A percentile compares a stretch with the other conserved stretches of the same genome.
These are phyloP conservation scores for Botryotinia narcissicola DNA, from an alignment of 2,329 filamentous ascomycete species.

Conservation along the genomic window DNA sequence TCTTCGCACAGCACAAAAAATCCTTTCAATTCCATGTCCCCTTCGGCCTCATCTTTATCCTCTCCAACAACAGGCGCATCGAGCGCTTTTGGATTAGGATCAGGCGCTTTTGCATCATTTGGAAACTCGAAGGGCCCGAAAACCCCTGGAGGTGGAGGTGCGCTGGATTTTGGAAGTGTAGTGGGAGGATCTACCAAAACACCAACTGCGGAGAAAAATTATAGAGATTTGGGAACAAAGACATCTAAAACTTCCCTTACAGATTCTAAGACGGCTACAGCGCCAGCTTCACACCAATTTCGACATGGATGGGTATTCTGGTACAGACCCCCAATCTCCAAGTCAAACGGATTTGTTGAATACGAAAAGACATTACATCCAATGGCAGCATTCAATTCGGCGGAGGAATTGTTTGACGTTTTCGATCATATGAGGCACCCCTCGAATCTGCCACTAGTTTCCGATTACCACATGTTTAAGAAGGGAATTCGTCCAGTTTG, in stretches of 20 bases:
- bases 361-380: conserved; percentile 96
- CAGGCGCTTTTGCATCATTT: conserved; percentile 95
- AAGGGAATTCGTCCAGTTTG: conserved; percentile 95
- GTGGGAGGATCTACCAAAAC: conserved; percentile 47
- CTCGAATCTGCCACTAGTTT: conserved; percentile 83
- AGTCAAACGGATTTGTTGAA: conserved; percentile 81
- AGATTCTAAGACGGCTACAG: conserved; percentile 45
- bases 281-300: conserved; percentile 57
- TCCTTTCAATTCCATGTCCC: conserved; percentile 62
- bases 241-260: conserved; percentile 42
- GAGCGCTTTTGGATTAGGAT: conserved; percentile 89
- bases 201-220: conserved; percentile 61
- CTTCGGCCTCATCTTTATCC: conserved; percentile 17
- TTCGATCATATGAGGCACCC: conserved; percentile 89
- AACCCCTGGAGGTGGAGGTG: conserved; percentile 72
- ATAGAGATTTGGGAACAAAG: conserved; percentile 46
- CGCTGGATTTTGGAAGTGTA: conserved; percentile 72
- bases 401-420: conserved; percentile 87
- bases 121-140: conserved; percentile 86
- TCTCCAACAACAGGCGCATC: conserved; percentile 58
- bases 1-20: conserved; percentile 73
- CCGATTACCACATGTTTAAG: conserved; percentile 97
- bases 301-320: conserved; percentile 94
- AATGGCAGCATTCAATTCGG: conserved; percentile 76
- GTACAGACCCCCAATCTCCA: conserved; percentile 94